A percentile compares a stretch with the other conserved stretches of the same genome.
These are phyloP conservation scores for Imleria badia DNA, from an alignment of 768 basidiomycete species.

Conservation along the genomic window DNA sequence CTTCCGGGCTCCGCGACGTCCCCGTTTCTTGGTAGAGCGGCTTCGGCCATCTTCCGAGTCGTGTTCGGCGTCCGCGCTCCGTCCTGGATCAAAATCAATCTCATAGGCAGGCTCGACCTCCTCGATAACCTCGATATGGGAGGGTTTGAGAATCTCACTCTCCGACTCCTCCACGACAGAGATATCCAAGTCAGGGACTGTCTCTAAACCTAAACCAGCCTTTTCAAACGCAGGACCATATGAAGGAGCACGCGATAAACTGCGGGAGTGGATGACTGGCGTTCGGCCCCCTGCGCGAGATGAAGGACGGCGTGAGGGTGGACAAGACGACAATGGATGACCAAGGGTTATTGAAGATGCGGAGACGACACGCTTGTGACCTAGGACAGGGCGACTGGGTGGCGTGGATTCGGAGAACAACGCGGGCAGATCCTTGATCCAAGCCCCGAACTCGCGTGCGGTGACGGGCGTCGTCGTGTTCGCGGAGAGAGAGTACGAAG, in stretches of 20 bases:
- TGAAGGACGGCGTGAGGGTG: constrained; percentile 68
- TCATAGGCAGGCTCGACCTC: constrained; percentile 38
- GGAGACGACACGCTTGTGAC: constrained; percentile 59
- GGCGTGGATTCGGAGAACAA: constrained; percentile 51
- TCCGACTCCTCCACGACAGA: constrained; percentile 43
- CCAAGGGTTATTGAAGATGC: constrained; percentile 58
- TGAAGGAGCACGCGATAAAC: constrained; percentile 64
- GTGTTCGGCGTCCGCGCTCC: constrained; percentile 19
- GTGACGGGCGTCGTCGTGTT: constrained; percentile 44
- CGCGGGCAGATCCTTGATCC: constrained; percentile 80
- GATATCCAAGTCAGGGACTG: constrained; percentile 50
- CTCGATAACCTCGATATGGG: constrained; percentile 34
- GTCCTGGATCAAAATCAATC: constrained; percentile 26
- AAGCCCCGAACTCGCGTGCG: constrained; percentile 82
- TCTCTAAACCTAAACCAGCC: constrained; percentile 45
- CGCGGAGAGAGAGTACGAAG: constrained; percentile 30
- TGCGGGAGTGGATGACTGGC: constrained; percentile 52
- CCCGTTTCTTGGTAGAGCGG: constrained; percentile 73
- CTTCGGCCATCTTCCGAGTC: constrained; percentile 37
- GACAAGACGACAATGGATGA: constrained; percentile 61
- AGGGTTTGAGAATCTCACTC: constrained; percentile 27
- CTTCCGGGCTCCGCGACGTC: constrained; percentile 84
- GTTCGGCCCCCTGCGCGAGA: constrained; percentile 62
- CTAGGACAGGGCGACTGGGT: constrained; percentile 28
- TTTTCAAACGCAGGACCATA: constrained; percentile 46